Evolutionary conservation across 495 filamentous ascomycete genomes (phyloP), one percentile per base, ranked within the genome.

Genomic region (Aspergillus affinis): DNA sequence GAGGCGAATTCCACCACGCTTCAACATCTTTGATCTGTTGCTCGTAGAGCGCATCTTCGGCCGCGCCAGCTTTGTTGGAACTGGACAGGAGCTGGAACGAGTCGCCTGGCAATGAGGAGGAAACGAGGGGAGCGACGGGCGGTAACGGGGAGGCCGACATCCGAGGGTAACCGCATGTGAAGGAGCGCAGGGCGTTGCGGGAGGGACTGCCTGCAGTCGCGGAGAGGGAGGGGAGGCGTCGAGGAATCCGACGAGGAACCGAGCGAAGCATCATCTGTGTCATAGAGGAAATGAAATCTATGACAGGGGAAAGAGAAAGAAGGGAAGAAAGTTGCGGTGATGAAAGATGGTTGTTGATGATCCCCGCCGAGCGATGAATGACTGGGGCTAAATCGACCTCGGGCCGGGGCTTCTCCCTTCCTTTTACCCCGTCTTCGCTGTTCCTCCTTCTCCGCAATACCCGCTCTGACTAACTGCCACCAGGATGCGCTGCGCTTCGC

Each of bases 1-100:
- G 86, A 2, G 90, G 86, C 41, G 85, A 84, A 29, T 80, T 79
- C 92, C 92, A 98, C 94, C 94, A 97, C 48, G 85, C 81, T 65
- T 92, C 82, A 17, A 98, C 90, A 65, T 90, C 87, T 61, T 86
- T 80, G 29, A 98, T 81, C 74, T 96, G 89, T 58, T 87, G 81
- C 41, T 88, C 81, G 73, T 88, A 92, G 0, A 97, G 78, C 0
- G 82, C 84, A 76, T 97, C 92, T 71, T 98, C 94, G 0, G 90
- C 84, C 5, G 78, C 80, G 20, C 89, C 90, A 2, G 86, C 78
- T 68, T 97, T 96, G 45, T 88, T 72, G 18, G 80, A 64, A 55
- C 87, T 87, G 19, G 90, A 81, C 17, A 96, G 81, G 17, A 96
- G 83, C 67, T 96, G 92, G 76, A 88, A 96, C 26, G 86, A 80